phyloP scores from a whole-genome alignment of 2,329 filamentous ascomycete genomes.

The Trichoderma sp. region DNA sequence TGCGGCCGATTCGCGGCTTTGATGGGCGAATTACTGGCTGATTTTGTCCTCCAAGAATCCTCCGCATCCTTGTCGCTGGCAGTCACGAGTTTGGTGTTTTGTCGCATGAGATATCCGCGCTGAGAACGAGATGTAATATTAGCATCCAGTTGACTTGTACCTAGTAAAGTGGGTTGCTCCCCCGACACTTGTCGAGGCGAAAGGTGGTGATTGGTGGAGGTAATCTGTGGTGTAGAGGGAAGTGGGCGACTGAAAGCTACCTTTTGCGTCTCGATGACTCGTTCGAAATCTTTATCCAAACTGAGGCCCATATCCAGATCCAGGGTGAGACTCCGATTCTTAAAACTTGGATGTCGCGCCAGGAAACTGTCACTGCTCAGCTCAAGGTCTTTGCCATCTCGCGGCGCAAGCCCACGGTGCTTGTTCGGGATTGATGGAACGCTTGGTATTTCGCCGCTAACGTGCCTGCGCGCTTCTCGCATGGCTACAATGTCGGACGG shows the following conservation, averaged over 20 bases:
- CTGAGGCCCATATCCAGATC: slow-evolving; percentile 82
- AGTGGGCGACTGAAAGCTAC: slow-evolving; percentile 51
- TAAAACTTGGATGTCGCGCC: slow-evolving; percentile 70
- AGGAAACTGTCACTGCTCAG: slow-evolving; percentile 47
- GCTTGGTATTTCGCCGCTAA: slow-evolving; percentile 70
- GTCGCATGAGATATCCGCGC: slow-evolving; percentile 98
- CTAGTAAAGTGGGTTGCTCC: slow-evolving; percentile 25
- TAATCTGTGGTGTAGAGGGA: slow-evolving; percentile 28
- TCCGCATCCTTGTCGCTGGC: slow-evolving; percentile 76
- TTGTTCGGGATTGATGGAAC: slow-evolving; percentile 64
- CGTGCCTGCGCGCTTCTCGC: slow-evolving; percentile 81
- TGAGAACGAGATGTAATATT: slow-evolving; percentile 66
- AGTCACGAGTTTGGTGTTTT: slow-evolving; percentile 95
- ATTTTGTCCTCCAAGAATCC: slow-evolving; percentile 56
- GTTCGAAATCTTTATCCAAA: slow-evolving; percentile 88
- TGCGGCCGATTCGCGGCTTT: slow-evolving; percentile 75
- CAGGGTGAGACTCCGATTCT: slow-evolving; percentile 80
- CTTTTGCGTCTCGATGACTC: slow-evolving; percentile 96
- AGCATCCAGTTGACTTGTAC: slow-evolving; percentile 51
- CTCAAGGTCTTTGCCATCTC: slow-evolving; percentile 46
- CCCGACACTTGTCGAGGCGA: slow-evolving; percentile 51
- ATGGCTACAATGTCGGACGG: slow-evolving; percentile 82
- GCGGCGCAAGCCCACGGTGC: slow-evolving; percentile 58
- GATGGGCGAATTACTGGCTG: slow-evolving; percentile 67
- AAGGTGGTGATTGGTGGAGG: slow-evolving; percentile 22